Conservation (phyloP, 495 filamentous ascomycete genomes). For the Umbilicaria muhlenbergii region DNA sequence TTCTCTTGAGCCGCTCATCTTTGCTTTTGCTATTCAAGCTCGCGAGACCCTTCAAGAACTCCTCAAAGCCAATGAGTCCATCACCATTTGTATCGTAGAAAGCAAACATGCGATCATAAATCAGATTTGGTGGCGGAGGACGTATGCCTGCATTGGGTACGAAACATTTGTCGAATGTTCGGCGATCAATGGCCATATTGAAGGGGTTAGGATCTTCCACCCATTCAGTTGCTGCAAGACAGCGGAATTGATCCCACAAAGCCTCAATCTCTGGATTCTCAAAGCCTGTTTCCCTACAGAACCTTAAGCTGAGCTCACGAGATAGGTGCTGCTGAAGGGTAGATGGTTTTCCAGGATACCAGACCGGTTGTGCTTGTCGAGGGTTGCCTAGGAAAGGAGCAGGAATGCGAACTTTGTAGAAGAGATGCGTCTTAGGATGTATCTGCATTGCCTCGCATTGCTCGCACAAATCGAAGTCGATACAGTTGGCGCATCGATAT, state of each 20-base stretch:
- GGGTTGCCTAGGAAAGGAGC: conserved; percentile 51
- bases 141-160: conserved; percentile 64
- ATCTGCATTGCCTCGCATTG: conserved; percentile 71
- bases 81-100: conserved; percentile 89
- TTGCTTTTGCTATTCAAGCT: conserved; percentile 57
- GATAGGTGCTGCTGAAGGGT: conserved; percentile 48
- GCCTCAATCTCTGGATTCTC: conserved; percentile 78
- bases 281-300: conserved; percentile 58
- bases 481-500: conserved; percentile 84
- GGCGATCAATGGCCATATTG: conserved; percentile 70
- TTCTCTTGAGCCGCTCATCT: conserved; percentile 48
- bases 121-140: conserved; percentile 66
- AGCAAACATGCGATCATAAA: conserved; percentile 90
- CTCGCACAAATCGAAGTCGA: conserved; percentile 84
- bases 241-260: conserved; percentile 91
- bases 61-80: conserved; percentile 82
- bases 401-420: conserved; percentile 80
- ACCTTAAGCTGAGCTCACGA: conserved; percentile 41
- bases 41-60: conserved; percentile 74
- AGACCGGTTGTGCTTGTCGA: conserved; percentile 56
- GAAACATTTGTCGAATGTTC: conserved; percentile 81
- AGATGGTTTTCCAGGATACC: conserved; percentile 81
- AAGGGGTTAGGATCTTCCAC: conserved; percentile 64
- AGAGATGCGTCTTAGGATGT: conserved; percentile 85
- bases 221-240: conserved; percentile 76